Conservation (phyloP, 805 yeast genomes). For the Ogataea zsoltii region DNA sequence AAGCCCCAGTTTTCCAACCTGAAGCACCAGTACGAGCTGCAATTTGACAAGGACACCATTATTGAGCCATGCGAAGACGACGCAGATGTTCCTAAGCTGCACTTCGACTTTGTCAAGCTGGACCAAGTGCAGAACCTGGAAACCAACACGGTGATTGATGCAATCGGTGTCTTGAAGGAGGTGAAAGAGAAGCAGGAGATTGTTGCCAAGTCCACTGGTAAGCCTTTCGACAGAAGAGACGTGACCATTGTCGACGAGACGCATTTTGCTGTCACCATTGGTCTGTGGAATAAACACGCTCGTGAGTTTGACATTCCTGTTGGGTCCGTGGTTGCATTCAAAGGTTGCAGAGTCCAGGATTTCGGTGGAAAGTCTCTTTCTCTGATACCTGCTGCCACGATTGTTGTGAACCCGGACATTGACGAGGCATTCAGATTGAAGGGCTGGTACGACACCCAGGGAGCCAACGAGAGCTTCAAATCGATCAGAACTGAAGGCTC, state of each 20-base stretch:
- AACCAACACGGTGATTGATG: conserved; percentile 75
- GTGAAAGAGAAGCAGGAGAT: conserved; percentile 77
- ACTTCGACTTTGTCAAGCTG: conserved; percentile 73
- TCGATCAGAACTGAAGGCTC: conserved; percentile 57
- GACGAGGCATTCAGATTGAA: conserved; percentile 84
- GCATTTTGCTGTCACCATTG: conserved; percentile 70
- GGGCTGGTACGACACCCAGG: conserved; percentile 93
- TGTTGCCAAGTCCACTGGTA: conserved; percentile 84
- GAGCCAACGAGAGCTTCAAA: conserved; percentile 61
- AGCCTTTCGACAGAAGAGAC: conserved; percentile 91
- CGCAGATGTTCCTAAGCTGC: conserved; percentile 72
- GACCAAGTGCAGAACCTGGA: conserved; percentile 66
- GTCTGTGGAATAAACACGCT: conserved; percentile 91
- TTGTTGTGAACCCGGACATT: conserved; percentile 81
- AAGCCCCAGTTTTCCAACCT: conserved; percentile 84
- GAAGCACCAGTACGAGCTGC: conserved; percentile 85
- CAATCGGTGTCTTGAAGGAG: conserved; percentile 79
- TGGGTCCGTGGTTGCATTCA: conserved; percentile 87
- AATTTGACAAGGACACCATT: conserved; percentile 74
- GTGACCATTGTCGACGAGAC: conserved; percentile 83
- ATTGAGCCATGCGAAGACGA: conserved; percentile 64
- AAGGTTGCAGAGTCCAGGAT: conserved; percentile 87
- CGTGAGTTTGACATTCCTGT: conserved; percentile 68
- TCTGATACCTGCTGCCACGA: conserved; percentile 73
- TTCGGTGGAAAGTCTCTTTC: conserved; percentile 85